phyloP scores from a whole-genome alignment of 805 yeast species.

The Suhomyces kilbournensis region DNA sequence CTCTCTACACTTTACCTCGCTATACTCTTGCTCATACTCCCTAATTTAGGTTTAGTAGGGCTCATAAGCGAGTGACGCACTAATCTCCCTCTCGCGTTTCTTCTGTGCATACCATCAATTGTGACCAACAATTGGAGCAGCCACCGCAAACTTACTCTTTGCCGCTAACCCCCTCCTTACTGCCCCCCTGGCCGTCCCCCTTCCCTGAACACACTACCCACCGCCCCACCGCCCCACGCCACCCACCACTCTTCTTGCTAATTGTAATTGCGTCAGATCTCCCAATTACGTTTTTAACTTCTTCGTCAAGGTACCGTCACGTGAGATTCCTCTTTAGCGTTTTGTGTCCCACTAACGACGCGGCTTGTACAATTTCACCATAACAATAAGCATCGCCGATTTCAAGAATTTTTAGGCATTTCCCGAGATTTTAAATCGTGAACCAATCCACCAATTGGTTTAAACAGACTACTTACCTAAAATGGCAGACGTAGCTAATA shows the following conservation, averaged over 20 bases:
- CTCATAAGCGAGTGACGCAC: background rate
- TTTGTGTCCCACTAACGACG: background rate
- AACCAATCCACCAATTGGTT: too few relatives aligned
- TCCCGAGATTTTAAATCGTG: background rate
- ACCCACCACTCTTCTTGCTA: background rate
- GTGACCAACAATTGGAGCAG: background rate
- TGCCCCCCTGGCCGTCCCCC: background rate
- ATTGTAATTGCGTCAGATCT: too few relatives aligned
- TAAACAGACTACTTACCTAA: too few relatives aligned
- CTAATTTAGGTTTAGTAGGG: background rate
- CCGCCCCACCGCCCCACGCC: too few relatives aligned
- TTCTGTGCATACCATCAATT: background rate
- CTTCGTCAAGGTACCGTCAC: background rate
- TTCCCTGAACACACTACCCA: too few relatives aligned
- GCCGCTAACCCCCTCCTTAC: background rate
- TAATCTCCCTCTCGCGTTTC: background rate
- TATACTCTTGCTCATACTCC: background rate
- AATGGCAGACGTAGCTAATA: constrained; percentile 14
- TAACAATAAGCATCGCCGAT: background rate
- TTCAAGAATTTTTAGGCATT: background rate
- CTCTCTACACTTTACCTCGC: too few relatives aligned
- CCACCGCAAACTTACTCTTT: background rate
- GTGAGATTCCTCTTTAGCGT: background rate
- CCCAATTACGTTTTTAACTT: too few relatives aligned
- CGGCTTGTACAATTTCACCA: constrained; percentile 1